phyloP scores from a whole-genome alignment of 805 yeast species.

The Candida easanensis region DNA sequence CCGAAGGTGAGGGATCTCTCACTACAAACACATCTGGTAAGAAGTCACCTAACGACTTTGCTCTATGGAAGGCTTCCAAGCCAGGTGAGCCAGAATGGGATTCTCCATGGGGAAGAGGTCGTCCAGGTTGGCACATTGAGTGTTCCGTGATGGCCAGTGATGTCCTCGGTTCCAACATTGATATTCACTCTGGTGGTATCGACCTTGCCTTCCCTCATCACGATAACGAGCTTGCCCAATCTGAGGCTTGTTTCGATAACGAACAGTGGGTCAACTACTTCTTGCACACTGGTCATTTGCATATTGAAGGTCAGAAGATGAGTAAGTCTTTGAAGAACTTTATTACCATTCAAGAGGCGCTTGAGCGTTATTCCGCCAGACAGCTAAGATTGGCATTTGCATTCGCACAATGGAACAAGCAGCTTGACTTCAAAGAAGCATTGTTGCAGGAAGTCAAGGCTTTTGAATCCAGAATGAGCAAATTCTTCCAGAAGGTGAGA shows the following conservation, averaged over 20 bases:
- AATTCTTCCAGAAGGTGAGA: constrained; percentile 83
- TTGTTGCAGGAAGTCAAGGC: constrained; percentile 74
- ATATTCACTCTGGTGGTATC: constrained; percentile 95
- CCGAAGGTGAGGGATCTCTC: constrained; percentile 94
- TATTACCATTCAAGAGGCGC: constrained; percentile 90
- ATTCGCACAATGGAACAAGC: constrained; percentile 87
- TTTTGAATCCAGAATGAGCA: constrained; percentile 69
- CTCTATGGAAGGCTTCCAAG: constrained; percentile 93
- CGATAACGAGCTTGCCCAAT: constrained; percentile 96
- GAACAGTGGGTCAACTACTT: constrained; percentile 97
- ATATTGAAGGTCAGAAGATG: constrained; percentile 98
- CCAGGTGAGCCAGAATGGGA: constrained; percentile 97
- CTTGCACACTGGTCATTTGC: constrained; percentile 95
- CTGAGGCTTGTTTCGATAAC: constrained; percentile 88
- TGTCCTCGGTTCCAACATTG: constrained; percentile 77
- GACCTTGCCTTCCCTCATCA: constrained; percentile 99
- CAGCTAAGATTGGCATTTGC: constrained; percentile 92
- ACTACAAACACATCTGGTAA: constrained; percentile 55
- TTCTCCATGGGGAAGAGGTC: constrained; percentile 95
- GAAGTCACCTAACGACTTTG: constrained; percentile 80
- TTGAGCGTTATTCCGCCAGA: constrained; percentile 64
- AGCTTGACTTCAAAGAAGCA: constrained; percentile 86
- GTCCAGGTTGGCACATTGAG: constrained; percentile 99
- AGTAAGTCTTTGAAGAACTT: constrained; percentile 92
- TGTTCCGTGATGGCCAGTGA: constrained; percentile 98